Percentiles rank a stretch among this genome's conserved stretches.
Evolutionary conservation across 2,329 filamentous ascomycete species (phyloP).

Genomic region (Elsinoe necatrix): DNA sequence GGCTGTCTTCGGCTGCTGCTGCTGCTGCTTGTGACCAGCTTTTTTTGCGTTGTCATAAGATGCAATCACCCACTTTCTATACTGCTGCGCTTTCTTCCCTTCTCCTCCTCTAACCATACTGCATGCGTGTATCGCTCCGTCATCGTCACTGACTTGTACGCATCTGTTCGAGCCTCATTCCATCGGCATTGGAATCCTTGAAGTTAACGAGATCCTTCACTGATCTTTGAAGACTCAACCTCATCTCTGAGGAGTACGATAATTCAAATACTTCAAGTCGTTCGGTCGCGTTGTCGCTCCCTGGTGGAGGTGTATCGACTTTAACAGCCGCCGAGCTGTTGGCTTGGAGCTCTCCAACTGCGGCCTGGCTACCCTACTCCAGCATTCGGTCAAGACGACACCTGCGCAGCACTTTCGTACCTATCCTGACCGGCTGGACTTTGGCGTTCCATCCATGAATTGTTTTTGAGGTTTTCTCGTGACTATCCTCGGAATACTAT

Average conservation of each 20-base stretch:
- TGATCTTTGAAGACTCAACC: not conserved
- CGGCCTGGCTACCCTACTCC: not conserved
- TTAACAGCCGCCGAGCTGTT: constrained; percentile 9
- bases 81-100: constrained; percentile 1
- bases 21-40: constrained; percentile 11
- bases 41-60: constrained; percentile 11
- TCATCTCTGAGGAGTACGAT: not conserved
- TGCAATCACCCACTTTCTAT: constrained; percentile 15
- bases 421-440: not conserved
- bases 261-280: not conserved
- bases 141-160: constrained; percentile 1
- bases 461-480: not conserved
- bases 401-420: not conserved
- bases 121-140: not conserved
- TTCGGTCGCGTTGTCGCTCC: constrained; percentile 7
- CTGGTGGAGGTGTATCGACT: constrained; percentile 8
- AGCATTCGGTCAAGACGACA: not conserved
- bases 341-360: not conserved
- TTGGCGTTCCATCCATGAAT: not conserved
- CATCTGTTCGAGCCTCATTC: not conserved
- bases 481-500: not conserved
- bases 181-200: constrained; percentile 3
- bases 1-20: constrained; percentile 5
- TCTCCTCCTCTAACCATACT: not conserved
- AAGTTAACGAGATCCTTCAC: not conserved